Evolutionary conservation across 1,139 yeast genomes (phyloP).

Genomic region (Yarrowia galli): DNA sequence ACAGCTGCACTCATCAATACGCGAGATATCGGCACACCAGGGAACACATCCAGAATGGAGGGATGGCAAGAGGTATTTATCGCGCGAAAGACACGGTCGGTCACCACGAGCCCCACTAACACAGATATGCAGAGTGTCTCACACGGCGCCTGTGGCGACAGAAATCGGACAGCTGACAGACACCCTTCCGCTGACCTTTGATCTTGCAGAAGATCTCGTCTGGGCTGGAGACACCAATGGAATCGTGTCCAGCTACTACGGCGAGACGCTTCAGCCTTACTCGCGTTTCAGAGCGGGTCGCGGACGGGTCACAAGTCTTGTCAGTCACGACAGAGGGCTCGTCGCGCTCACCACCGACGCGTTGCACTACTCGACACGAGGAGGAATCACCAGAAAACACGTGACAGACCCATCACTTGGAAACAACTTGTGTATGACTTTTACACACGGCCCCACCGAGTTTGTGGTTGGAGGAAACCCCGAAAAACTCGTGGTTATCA

Average conservation of each 20-base stretch:
- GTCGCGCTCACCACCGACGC: constrained; percentile 49
- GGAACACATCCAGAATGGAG: constrained; percentile 50
- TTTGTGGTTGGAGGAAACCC: constrained; percentile 59
- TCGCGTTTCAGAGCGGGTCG: constrained; percentile 52
- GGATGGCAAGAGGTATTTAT: constrained; percentile 57
- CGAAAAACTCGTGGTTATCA: constrained; percentile 62
- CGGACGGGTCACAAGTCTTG: constrained; percentile 48
- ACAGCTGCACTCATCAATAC: constrained; percentile 34
- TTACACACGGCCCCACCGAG: constrained; percentile 51
- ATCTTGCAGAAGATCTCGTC: constrained; percentile 70
- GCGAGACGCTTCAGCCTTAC: constrained; percentile 55
- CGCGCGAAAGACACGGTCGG: neutral
- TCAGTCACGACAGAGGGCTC: constrained; percentile 50
- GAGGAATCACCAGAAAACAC: constrained; percentile 49
- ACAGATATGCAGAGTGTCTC: constrained; percentile 46
- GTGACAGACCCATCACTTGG: constrained; percentile 47
- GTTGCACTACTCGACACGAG: constrained; percentile 50
- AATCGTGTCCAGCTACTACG: constrained; percentile 57
- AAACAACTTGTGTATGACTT: constrained; percentile 49
- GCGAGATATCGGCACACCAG: constrained; percentile 32
- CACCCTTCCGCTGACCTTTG: constrained; percentile 62
- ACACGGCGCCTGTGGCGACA: constrained; percentile 46
- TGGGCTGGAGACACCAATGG: constrained; percentile 84
- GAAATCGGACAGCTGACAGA: constrained; percentile 46
- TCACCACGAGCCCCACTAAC: constrained; percentile 1